A percentile compares a stretch with the other conserved stretches of the same genome.
Evolutionary conservation across 148 eudicot genomes (phyloP).

Genomic region (Hydrangea macrophylla): DNA sequence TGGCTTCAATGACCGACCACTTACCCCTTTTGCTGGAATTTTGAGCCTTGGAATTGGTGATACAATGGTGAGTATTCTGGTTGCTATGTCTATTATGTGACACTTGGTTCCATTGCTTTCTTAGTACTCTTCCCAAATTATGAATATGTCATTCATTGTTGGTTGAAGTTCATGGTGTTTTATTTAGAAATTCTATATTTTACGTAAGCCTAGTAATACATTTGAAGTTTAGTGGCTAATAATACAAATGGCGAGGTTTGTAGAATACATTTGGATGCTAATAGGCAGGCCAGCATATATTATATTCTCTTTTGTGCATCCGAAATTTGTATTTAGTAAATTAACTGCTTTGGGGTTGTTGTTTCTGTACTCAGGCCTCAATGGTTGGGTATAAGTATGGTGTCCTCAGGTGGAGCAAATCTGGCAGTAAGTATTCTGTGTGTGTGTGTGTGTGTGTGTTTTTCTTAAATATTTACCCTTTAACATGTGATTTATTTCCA

Average conservation of each 20-base stretch:
- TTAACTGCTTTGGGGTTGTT: background rate
- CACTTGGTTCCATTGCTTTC: no score
- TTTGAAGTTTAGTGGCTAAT: no score
- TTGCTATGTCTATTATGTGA: background rate
- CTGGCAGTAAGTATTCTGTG: conserved; percentile 64
- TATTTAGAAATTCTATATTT: no score
- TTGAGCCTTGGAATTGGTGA: conserved; percentile 99
- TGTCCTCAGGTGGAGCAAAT: conserved; percentile 90
- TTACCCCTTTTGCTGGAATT: conserved; percentile 98
- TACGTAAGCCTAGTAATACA: no score
- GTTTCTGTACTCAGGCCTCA: conserved; percentile 60
- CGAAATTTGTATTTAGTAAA: background rate
- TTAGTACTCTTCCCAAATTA: no score
- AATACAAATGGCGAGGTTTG: no score
- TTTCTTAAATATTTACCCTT: background rate
- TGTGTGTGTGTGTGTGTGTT: background rate
- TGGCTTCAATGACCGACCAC: conserved; percentile 90
- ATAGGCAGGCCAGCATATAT: background rate
- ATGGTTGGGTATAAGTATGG: conserved; percentile 98
- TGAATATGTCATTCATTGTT: no score
- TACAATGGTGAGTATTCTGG: conserved; percentile 71
- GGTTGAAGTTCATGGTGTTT: no score
- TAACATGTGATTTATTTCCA: background rate
- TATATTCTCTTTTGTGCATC: background rate
- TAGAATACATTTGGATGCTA: background rate